Evolutionary conservation across 768 basidiomycete genomes (phyloP).

Genomic region (Coprinopsis cinerea): DNA sequence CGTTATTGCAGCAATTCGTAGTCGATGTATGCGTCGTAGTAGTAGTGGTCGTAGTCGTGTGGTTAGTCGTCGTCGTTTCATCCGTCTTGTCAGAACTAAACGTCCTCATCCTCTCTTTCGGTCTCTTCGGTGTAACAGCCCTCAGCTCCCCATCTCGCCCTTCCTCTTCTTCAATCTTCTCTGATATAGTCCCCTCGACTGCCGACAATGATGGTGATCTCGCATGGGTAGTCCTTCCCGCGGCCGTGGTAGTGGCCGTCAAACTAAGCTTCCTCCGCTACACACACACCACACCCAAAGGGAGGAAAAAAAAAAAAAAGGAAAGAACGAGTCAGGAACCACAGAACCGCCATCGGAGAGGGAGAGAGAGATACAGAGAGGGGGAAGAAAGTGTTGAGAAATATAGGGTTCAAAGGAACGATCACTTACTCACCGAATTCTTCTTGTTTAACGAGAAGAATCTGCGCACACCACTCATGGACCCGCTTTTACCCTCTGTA

Average conservation of each 20-base stretch:
- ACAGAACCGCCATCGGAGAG: background rate
- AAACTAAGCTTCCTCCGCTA: no score
- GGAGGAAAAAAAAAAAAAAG: background rate
- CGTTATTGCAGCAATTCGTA: conserved; percentile 9
- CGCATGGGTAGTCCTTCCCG: background rate
- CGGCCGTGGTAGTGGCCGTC: background rate
- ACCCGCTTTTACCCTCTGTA: conserved; percentile 8
- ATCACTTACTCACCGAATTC: conserved; percentile 29
- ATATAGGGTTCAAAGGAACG: background rate
- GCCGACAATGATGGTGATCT: background rate
- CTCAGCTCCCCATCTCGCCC: background rate
- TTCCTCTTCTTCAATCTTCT: background rate
- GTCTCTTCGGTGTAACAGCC: background rate
- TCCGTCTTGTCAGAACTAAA: background rate
- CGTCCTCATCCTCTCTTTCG: background rate
- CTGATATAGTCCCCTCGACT: background rate
- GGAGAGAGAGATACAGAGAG: background rate
- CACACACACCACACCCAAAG: no score
- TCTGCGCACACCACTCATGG: conserved; percentile 27
- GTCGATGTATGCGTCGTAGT: background rate
- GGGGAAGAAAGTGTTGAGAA: conserved; percentile 1
- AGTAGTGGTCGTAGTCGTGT: background rate
- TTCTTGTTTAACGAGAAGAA: conserved; percentile 35
- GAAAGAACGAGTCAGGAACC: background rate
- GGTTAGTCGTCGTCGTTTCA: background rate